A percentile compares a stretch with the other conserved stretches of the same genome.
These are phyloP conservation scores for Pelargonium nanum DNA, from an alignment of 345 rosid species.

Conservation along the genomic window DNA sequence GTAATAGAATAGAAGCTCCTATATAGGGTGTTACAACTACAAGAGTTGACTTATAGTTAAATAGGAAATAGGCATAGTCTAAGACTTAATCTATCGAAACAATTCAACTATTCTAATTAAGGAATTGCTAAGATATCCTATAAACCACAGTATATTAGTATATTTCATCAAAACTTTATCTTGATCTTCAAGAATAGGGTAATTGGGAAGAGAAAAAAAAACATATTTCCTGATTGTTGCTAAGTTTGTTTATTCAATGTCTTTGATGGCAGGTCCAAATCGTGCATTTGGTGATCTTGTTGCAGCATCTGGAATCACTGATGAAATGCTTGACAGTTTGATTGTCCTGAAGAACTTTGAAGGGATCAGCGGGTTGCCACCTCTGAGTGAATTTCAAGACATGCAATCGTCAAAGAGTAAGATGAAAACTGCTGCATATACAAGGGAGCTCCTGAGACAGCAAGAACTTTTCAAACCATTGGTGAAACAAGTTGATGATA, in stretches of 20 bases:
- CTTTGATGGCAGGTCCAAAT: constrained; percentile 51
- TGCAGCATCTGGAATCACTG: constrained; percentile 83
- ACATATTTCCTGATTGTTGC: not conserved
- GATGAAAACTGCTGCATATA: constrained; percentile 59
- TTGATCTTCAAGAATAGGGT: too few relatives aligned
- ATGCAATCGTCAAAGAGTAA: constrained; percentile 57
- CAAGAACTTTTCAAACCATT: constrained; percentile 79
- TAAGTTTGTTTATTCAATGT: constrained; percentile 9
- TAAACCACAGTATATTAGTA: too few relatives aligned
- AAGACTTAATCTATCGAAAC: too few relatives aligned
- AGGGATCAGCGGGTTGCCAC: constrained; percentile 77
- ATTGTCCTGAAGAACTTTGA: constrained; percentile 79
- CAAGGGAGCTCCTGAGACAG: constrained; percentile 78
- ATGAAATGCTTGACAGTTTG: constrained; percentile 85
- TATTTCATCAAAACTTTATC: too few relatives aligned
- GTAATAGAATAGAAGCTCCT: too few relatives aligned
- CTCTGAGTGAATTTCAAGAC: constrained; percentile 71
- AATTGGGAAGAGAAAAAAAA: too few relatives aligned
- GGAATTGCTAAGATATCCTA: too few relatives aligned
- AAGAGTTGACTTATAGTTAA: too few relatives aligned
- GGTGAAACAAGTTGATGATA: constrained; percentile 75
- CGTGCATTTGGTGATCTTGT: constrained; percentile 93
- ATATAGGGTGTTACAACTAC: too few relatives aligned
- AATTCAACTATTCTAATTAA: too few relatives aligned
- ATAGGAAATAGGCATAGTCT: too few relatives aligned